Evolutionary conservation across 1,284 basidiomycete genomes (phyloP).

Genomic region (Naganishia albida): DNA sequence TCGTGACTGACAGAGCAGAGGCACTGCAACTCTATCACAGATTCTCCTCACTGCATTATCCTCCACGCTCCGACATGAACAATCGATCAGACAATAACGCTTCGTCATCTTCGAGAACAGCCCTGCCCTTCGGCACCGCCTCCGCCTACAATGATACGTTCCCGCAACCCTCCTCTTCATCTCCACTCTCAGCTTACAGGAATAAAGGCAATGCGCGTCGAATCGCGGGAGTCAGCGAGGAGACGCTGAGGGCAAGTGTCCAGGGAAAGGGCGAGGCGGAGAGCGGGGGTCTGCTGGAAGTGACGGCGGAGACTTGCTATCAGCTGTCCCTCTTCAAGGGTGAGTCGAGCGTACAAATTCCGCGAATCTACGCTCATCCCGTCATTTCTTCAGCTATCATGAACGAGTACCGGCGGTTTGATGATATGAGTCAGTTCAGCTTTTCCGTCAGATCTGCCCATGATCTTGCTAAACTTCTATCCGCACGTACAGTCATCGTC

Average conservation of each 20-base stretch:
- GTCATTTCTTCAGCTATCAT: conserved; percentile 73
- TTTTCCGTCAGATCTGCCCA: not conserved
- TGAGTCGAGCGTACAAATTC: conserved; percentile 45
- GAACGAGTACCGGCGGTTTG: conserved; percentile 78
- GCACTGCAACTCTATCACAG: too few species aligned
- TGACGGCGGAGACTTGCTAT: conserved; percentile 62
- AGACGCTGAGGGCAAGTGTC: conserved; percentile 7
- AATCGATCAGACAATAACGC: conserved; percentile 1
- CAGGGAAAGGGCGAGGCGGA: conserved; percentile 25
- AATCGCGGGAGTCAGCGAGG: conserved; percentile 7
- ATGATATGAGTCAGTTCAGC: conserved; percentile 60
- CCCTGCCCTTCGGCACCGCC: conserved; percentile 43
- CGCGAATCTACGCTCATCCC: conserved; percentile 1
- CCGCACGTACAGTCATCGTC: conserved; percentile 65
- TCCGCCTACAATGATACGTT: conserved; percentile 54
- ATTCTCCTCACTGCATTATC: too few species aligned
- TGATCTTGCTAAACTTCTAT: too few species aligned
- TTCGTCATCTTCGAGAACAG: conserved; percentile 7
- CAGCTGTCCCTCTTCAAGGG: conserved; percentile 83
- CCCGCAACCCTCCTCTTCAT: conserved; percentile 43
- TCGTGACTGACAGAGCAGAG: too few species aligned
- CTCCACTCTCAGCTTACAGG: conserved; percentile 14
- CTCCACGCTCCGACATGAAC: conserved; percentile 1
- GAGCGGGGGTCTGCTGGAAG: conserved; percentile 25
- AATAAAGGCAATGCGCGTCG: conserved; percentile 5